Evolutionary conservation across 805 yeast species (phyloP).

Genomic region (Suhomyces vadensis): DNA sequence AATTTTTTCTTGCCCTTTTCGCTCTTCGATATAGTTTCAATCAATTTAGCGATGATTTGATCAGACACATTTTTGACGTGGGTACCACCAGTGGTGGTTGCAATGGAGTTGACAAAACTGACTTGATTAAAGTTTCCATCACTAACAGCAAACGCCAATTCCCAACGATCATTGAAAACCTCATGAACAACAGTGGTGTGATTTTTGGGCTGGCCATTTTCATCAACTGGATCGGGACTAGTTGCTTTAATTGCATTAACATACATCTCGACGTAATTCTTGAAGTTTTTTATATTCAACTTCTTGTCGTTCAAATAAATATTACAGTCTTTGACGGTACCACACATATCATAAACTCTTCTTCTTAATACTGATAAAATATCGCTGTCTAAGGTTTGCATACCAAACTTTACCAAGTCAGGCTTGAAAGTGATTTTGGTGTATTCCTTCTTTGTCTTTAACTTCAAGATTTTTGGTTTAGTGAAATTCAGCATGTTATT

Average conservation of each 20-base stretch:
- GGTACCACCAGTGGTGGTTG: slow-evolving; percentile 96
- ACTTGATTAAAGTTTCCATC: slow-evolving; percentile 91
- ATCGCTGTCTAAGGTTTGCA: slow-evolving; percentile 83
- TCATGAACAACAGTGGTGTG: slow-evolving; percentile 67
- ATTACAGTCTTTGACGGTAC: slow-evolving; percentile 81
- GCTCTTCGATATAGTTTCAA: slow-evolving; percentile 61
- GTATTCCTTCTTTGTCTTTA: slow-evolving; percentile 66
- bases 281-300: slow-evolving; percentile 72
- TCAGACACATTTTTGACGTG: slow-evolving; percentile 87
- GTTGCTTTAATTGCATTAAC: slow-evolving; percentile 69
- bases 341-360: slow-evolving; percentile 94
- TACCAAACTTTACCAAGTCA: slow-evolving; percentile 78
- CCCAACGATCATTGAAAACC: slow-evolving; percentile 87
- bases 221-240: slow-evolving; percentile 35
- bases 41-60: slow-evolving; percentile 74
- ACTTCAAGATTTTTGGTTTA: slow-evolving; percentile 67
- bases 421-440: slow-evolving; percentile 89
- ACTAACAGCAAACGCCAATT: slow-evolving; percentile 89
- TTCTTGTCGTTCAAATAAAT: slow-evolving; percentile 77
- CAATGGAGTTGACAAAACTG: slow-evolving; percentile 95
- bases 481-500: slow-evolving; percentile 79
- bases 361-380: slow-evolving; percentile 81
- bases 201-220: slow-evolving; percentile 33
- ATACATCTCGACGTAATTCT: slow-evolving; percentile 85
- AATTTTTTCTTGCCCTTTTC: slow-evolving; percentile 67